Conservation (phyloP, 306 rosid genomes). For the Trifolium fragiferum region DNA sequence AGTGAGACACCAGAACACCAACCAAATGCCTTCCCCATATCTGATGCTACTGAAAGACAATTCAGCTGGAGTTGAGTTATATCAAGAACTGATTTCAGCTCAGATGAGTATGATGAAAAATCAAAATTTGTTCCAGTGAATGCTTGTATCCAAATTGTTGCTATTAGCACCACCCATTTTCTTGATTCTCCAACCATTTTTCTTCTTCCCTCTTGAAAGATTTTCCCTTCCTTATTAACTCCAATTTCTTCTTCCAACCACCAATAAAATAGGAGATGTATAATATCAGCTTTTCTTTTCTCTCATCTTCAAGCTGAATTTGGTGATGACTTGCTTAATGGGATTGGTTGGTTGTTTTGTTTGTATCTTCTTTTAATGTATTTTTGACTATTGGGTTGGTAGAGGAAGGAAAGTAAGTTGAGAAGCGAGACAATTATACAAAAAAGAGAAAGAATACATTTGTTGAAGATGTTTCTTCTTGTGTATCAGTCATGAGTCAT, state of each 20-base stretch:
- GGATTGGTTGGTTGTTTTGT: not conserved
- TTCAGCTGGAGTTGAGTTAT: conserved; percentile 72
- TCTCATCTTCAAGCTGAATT: not conserved
- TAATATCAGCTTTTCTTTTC: not conserved
- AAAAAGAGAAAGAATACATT: not conserved
- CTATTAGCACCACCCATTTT: conserved; percentile 64
- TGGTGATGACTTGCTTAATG: conserved; percentile 20
- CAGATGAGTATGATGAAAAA: conserved; percentile 70
- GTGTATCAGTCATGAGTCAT: not conserved
- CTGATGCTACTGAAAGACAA: conserved; percentile 72
- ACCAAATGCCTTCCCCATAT: conserved; percentile 72
- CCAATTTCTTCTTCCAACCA: not conserved
- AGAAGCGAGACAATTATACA: not conserved
- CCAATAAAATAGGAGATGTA: not conserved
- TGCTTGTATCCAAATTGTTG: conserved; percentile 70
- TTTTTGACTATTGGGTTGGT: conserved; percentile 15
- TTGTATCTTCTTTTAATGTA: not conserved
- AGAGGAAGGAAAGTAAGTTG: not conserved
- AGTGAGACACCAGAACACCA: conserved; percentile 75
- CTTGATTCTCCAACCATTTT: conserved; percentile 47
- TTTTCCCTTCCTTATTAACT: not conserved
- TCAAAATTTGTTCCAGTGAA: conserved; percentile 82
- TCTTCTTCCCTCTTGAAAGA: not conserved
- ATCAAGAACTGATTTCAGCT: conserved; percentile 62
- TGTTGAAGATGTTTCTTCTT: not conserved